Base-by-base conservation (phyloP, 2,329 filamentous ascomycete species). In the Diplodia sapinea region DNA sequence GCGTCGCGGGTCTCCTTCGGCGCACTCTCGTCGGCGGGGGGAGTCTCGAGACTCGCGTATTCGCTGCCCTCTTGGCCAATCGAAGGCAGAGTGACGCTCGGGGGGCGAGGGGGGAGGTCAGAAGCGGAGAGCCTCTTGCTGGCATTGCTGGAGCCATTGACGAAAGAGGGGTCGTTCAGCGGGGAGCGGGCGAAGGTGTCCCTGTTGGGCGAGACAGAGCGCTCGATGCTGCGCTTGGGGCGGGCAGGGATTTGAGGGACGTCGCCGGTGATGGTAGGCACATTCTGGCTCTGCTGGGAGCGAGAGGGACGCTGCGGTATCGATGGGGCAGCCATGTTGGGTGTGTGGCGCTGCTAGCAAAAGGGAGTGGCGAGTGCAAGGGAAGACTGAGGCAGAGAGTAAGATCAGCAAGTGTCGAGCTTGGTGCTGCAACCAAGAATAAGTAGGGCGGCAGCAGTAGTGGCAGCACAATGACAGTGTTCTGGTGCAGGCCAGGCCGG, bases 21-120 rank as follows among this genome's bases (percentile, higher is more conserved):
- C 5, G 86, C 85, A 40, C 69, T 71, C 43, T 71, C 73, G 68
- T 73, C 75, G 67, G 74, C 78, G 70, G 75, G 73, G 3, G 76
- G 76, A 67, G 73, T 75, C 56, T 74, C 75, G 43, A 79, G 71
- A 26, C 50, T 54, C n/a, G 38, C 55, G 80, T 97, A 97, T 81
- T 97, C 94, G 72, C 85, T 88, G 70, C 94, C 94, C 81, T 97
- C 94, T 76, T 97, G 89, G 68, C 94, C 94, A 66, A 97, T 85
- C 0, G 91, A 91, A 17, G 94, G 94, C 76, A 97, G 86, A 40
- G 87, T 87, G 67, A 97, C 92, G 75, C 92, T 96, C 59, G 88
- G 87, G 43, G 91, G 88, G 62, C 92, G 90, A 51, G 85, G 74
- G 20, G 83, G 80, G 33, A 83, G 76, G 70, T 84, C 79, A 38